Base-by-base conservation (phyloP, 1,284 basidiomycete species). In the Hortiboletus rubellus region DNA sequence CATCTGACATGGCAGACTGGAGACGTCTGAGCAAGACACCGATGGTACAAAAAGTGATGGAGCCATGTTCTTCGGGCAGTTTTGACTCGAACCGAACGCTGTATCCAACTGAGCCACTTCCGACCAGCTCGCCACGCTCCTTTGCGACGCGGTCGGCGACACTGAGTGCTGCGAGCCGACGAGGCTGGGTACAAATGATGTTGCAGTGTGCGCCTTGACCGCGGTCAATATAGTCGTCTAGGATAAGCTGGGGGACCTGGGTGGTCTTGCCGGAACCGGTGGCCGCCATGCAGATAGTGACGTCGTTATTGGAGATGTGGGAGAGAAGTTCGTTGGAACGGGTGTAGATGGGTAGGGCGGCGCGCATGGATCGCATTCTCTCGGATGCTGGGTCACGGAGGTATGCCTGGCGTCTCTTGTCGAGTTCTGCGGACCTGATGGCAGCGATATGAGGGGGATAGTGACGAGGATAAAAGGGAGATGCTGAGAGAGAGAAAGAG, bases 261-360 rank as follows among this genome's bases (percentile, higher is more conserved):
- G 96, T 98, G 9, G 95, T 97, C 77, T 98, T 98, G 10, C 96
- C 96, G 1, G 94, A 97, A 44, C 96, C 95, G 1, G 96, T 98
- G 3, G 94, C 89, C 30, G 95, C 96, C 91, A 96, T 94, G 63
- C 91, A 88, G 60, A 98, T 91, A 1, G 91, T 94, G 55, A 98
- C 92, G 37, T 95, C 91, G 72, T 97, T 88, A 41, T 85, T 76
- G 42, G 81, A 78, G 64, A 98, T 86, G 61, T 91, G 87, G 15
- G 81, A 76, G 48, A 96, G 70, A 41, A 95, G 76, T 10, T 89
- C 82, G 3, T 81, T 78, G 9, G 87, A 79, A 58, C 84, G 82
- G 17, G 85, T 79, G 61, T 83, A 86, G 11, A 97, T 89, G 7
- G 94, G 94, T 3, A 97, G 79, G 17, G 82, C 65, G 38, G 79